These are phyloP conservation scores for Darksidea phi DNA, from an alignment of 495 filamentous ascomycete species.

Conservation along the genomic window DNA sequence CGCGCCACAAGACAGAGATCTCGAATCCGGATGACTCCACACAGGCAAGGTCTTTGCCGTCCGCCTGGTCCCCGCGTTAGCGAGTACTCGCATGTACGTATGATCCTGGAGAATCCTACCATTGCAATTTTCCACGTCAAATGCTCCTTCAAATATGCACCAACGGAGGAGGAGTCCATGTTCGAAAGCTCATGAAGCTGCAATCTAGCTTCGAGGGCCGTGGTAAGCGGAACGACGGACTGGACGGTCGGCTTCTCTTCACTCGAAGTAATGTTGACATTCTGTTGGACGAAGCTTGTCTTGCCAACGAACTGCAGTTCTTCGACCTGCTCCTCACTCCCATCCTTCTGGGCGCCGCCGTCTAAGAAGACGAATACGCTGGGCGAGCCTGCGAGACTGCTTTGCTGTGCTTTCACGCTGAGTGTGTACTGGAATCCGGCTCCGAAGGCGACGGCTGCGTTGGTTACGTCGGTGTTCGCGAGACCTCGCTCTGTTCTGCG, in stretches of 20 bases:
- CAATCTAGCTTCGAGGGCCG: conserved; percentile 49
- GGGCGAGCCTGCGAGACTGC: conserved; percentile 55
- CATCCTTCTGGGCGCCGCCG: too few species aligned
- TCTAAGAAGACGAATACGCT: conserved; percentile 60
- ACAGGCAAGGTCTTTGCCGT: conserved; percentile 36
- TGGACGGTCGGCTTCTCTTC: conserved; percentile 41
- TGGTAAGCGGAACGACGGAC: conserved; percentile 59
- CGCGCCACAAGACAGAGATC: conserved; percentile 42
- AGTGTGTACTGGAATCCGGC: conserved; percentile 56
- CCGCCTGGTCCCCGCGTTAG: conserved; percentile 29
- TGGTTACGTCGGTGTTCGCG: too few species aligned
- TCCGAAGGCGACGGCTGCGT: conserved; percentile 26
- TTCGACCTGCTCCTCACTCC: conserved; percentile 44
- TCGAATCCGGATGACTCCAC: conserved; percentile 40
- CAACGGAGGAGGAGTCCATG: conserved; percentile 46
- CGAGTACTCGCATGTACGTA: neutral
- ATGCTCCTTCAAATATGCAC: conserved; percentile 47
- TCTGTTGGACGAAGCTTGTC: conserved; percentile 44
- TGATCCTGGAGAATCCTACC: conserved; percentile 27
- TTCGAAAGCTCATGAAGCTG: conserved; percentile 43
- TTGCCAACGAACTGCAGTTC: conserved; percentile 47
- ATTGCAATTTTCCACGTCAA: conserved; percentile 46
- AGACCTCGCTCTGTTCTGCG: neutral
- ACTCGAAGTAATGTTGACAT: neutral
- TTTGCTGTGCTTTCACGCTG: conserved; percentile 58